Conservation (phyloP, 2,329 filamentous ascomycete species). For the Xylariaceae sp. region DNA sequence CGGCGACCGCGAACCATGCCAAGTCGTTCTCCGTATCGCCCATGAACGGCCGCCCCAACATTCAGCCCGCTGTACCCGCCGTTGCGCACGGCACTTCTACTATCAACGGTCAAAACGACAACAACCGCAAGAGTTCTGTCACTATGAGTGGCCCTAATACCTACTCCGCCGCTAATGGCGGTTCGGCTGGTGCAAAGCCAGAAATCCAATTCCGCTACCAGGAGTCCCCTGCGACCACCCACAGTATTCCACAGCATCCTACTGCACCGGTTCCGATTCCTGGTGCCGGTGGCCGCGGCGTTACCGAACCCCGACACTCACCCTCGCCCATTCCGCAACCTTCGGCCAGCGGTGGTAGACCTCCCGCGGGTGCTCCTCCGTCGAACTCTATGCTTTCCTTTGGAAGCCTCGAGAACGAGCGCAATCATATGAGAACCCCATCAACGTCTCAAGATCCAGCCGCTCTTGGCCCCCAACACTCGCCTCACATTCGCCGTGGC, state of each 20-base stretch:
- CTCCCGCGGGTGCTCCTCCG: conserved; percentile 64
- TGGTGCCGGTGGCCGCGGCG: conserved; percentile 58
- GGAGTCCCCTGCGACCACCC: conserved; percentile 60
- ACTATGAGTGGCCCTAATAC: conserved; percentile 81
- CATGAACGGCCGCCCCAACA: conserved; percentile 77
- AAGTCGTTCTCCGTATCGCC: conserved; percentile 65
- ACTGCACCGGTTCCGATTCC: conserved; percentile 60
- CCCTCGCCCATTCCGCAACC: conserved; percentile 92
- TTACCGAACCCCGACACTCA: conserved; percentile 79
- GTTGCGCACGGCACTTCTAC: conserved; percentile 59
- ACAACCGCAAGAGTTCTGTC: conserved; percentile 81
- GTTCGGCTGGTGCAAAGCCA: conserved; percentile 53
- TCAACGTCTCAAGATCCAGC: conserved; percentile 58
- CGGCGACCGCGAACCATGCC: conserved; percentile 53
- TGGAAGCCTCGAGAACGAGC: conserved; percentile 75
- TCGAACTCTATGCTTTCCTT: conserved; percentile 68
- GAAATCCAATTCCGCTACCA: conserved; percentile 79
- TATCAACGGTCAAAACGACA: conserved; percentile 64
- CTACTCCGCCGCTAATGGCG: conserved; percentile 68
- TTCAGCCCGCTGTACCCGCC: conserved; percentile 61
- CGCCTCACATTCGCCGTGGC: conserved; percentile 72
- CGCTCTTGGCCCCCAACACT: conserved; percentile 58
- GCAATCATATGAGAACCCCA: conserved; percentile 60
- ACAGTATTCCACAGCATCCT: conserved; percentile 59
- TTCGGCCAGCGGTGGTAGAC: conserved; percentile 75